A percentile compares a stretch with the other conserved stretches of the same genome.
Conservation (phyloP, 345 rosid genomes). For the Nephelium lappaceum region DNA sequence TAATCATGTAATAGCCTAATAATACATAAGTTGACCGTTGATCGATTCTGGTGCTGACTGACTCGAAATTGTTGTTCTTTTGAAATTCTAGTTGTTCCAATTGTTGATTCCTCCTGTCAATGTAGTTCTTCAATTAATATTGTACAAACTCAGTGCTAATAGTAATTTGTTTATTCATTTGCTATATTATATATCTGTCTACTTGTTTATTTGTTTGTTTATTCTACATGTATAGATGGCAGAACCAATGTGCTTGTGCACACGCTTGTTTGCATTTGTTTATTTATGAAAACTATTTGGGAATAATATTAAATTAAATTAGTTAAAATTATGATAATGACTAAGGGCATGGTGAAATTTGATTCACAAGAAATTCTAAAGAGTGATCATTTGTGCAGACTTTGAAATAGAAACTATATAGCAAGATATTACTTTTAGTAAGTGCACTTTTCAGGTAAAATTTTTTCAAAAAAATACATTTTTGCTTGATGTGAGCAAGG, state of each 20-base stretch:
- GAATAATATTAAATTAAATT: neutral
- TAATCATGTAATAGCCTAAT: neutral
- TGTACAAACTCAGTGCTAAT: neutral
- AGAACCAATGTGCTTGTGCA: neutral
- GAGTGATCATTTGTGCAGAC: neutral
- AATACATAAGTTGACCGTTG: neutral
- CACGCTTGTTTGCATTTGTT: neutral
- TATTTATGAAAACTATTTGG: neutral
- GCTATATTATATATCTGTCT: neutral
- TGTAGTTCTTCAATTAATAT: neutral
- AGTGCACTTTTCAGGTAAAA: neutral
- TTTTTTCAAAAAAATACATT: neutral
- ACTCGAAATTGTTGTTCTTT: neutral
- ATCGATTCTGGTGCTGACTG: neutral
- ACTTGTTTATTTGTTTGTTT: too few relatives aligned
- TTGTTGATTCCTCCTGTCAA: neutral
- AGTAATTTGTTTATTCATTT: conserved; percentile 1
- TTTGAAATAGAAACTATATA: neutral
- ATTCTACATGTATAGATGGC: neutral
- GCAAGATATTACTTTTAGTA: neutral
- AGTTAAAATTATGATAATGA: neutral
- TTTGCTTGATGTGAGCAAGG: conserved; percentile 1
- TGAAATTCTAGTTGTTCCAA: neutral
- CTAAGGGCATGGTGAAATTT: neutral
- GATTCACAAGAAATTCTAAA: neutral